These are phyloP conservation scores for Phialemoniopsis sp. DNA, from an alignment of 2,329 filamentous ascomycete species.

Conservation along the genomic window DNA sequence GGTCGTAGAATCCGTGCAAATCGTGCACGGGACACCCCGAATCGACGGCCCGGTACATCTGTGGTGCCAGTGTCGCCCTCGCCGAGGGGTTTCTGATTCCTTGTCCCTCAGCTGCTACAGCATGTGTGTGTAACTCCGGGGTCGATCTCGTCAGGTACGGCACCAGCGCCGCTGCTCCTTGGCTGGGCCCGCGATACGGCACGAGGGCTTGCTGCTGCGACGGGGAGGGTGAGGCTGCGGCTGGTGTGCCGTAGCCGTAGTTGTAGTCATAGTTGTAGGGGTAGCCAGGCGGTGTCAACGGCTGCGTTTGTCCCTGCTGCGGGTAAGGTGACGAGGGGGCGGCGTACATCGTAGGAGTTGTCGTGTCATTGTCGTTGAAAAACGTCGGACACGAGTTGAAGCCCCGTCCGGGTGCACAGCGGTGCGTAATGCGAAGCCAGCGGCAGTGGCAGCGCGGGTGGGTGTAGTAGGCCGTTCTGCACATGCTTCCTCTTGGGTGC, in stretches of 20 bases:
- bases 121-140: too few species aligned
- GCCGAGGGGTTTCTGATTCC: neutral
- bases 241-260: neutral
- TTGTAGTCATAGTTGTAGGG: neutral
- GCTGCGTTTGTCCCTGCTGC: neutral
- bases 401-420: constrained; percentile 44
- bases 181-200: too few species aligned
- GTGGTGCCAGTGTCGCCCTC: neutral
- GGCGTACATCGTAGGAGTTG: constrained; percentile 7
- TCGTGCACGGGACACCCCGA: constrained; percentile 37
- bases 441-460: constrained; percentile 46
- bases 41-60: constrained; percentile 20
- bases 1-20: constrained; percentile 37
- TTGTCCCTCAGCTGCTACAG: too few species aligned
- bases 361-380: constrained; percentile 29
- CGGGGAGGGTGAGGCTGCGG: too few species aligned
- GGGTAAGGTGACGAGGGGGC: neutral
- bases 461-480: constrained; percentile 40
- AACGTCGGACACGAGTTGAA: constrained; percentile 44
- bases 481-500: constrained; percentile 31
- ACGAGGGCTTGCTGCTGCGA: too few species aligned
- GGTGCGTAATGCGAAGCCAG: constrained; percentile 42
- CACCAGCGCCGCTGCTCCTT: too few species aligned
- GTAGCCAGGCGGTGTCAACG: neutral
- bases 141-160: too few species aligned